Conservation (phyloP, 176 grass and related monocot species). For the Calamus simplicifolius region DNA sequence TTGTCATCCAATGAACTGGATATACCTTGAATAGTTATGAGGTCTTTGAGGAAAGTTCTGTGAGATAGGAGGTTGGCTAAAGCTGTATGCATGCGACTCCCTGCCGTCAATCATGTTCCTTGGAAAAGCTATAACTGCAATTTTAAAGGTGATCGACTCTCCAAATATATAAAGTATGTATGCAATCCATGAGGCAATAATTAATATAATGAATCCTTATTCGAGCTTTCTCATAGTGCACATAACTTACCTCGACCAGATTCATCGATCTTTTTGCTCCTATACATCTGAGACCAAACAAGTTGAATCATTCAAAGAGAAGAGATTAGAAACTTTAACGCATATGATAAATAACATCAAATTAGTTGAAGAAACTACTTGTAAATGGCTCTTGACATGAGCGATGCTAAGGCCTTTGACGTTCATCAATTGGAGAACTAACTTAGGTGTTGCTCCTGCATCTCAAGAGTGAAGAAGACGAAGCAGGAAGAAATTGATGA, state of each 20-base stretch:
- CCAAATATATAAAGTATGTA: too few species aligned
- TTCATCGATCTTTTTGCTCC: conserved; percentile 59
- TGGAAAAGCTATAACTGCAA: background rate
- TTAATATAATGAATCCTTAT: too few species aligned
- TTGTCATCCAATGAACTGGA: background rate
- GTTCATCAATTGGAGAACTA: conserved; percentile 63
- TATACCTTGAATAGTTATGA: conserved; percentile 4
- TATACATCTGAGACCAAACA: conserved; percentile 46
- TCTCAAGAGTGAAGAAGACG: background rate
- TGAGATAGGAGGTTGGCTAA: background rate
- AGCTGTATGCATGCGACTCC: background rate
- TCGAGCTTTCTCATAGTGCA: too few species aligned
- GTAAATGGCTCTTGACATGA: conserved; percentile 80
- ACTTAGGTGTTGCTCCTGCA: conserved; percentile 63
- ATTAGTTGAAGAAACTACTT: conserved; percentile 24
- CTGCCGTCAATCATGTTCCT: background rate
- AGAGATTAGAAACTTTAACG: too few species aligned
- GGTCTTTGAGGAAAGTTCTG: background rate
- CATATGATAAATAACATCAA: too few species aligned
- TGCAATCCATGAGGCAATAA: too few species aligned
- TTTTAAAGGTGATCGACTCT: background rate
- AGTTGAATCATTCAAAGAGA: too few species aligned
- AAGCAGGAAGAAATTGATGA: too few species aligned
- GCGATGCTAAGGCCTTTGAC: conserved; percentile 67
- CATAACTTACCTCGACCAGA: conserved; percentile 42